phyloP scores from a whole-genome alignment of 495 filamentous ascomycete species.

The Aspergillus nanangensis region DNA sequence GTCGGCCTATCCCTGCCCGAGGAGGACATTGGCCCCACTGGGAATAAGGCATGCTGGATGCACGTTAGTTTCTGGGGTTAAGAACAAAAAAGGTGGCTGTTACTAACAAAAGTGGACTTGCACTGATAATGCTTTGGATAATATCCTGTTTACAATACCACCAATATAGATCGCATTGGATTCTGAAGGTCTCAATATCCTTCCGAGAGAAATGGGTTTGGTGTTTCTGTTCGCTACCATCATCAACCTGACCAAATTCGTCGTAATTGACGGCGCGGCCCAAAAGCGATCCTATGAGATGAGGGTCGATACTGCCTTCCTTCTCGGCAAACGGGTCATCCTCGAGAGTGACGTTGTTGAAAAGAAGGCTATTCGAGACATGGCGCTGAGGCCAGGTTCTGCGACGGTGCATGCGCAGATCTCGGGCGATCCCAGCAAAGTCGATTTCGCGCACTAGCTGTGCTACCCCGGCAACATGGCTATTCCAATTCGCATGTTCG shows the following conservation, averaged over 20 bases:
- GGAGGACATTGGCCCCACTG: conserved; percentile 83
- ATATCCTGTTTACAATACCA: conserved; percentile 94
- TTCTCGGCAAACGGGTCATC: conserved; percentile 43
- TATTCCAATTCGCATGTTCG: conserved; percentile 94
- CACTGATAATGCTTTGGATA: conserved; percentile 86
- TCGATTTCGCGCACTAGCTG: conserved; percentile 82
- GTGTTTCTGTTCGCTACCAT: conserved; percentile 9
- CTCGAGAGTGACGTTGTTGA: conserved; percentile 18
- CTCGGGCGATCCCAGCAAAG: conserved; percentile 64
- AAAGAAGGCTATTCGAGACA: conserved; percentile 12
- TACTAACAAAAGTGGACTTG: conserved; percentile 76
- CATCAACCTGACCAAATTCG: conserved; percentile 39
- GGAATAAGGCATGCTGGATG: conserved; percentile 66
- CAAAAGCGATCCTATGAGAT: conserved; percentile 38
- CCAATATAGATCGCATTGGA: conserved; percentile 88
- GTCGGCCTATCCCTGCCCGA: conserved; percentile 68
- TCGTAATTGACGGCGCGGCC: conserved; percentile 44
- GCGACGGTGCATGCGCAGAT: conserved; percentile 54
- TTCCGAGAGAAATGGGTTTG: conserved; percentile 53
- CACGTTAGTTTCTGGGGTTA: conserved; percentile 10
- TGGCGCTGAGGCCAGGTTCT: conserved; percentile 20
- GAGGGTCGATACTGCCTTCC: conserved; percentile 36
- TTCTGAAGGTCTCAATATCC: conserved; percentile 73
- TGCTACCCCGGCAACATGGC: conserved; percentile 78
- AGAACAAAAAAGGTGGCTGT: not conserved